Conservation (phyloP, 345 rosid species). For the Boechera divaricarpa region DNA sequence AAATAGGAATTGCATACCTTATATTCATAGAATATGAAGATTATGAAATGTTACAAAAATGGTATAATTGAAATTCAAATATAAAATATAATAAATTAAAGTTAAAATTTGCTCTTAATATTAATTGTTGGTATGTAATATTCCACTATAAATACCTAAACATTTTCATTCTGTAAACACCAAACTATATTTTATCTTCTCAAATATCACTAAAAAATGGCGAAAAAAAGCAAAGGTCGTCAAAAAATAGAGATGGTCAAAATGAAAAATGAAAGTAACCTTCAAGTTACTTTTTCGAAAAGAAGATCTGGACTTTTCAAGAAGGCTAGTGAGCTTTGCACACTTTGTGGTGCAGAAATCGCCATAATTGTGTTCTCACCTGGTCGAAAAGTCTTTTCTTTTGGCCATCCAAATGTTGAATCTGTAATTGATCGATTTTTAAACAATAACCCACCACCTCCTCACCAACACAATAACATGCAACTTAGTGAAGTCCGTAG, state of each 20-base stretch:
- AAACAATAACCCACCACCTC: conserved; percentile 15
- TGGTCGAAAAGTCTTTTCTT: conserved; percentile 55
- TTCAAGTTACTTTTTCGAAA: conserved; percentile 46
- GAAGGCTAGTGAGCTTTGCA: conserved; percentile 42
- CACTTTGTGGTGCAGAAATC: conserved; percentile 39
- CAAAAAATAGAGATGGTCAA: conserved; percentile 37
- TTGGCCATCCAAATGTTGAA: conserved; percentile 63
- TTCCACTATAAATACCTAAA: not conserved
- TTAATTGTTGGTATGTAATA: not conserved
- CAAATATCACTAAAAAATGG: conserved; percentile 18
- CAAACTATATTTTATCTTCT: not conserved
- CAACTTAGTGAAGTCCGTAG: conserved; percentile 48
- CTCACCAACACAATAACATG: conserved; percentile 14
- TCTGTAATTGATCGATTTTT: conserved; percentile 48
- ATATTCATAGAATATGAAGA: conserved; percentile 26
- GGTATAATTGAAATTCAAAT: conserved; percentile 25
- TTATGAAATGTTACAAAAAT: conserved; percentile 6
- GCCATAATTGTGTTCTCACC: conserved; percentile 34
- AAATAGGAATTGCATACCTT: conserved; percentile 29
- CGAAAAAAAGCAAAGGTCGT: conserved; percentile 48
- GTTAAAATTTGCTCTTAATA: not conserved
- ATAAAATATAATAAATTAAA: conserved; percentile 1
- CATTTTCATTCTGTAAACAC: not conserved
- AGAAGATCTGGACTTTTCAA: conserved; percentile 42
- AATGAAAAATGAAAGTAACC: conserved; percentile 38